Base-by-base conservation (phyloP, 129 eudicot genomes). In the Lactuca sativa region DNA sequence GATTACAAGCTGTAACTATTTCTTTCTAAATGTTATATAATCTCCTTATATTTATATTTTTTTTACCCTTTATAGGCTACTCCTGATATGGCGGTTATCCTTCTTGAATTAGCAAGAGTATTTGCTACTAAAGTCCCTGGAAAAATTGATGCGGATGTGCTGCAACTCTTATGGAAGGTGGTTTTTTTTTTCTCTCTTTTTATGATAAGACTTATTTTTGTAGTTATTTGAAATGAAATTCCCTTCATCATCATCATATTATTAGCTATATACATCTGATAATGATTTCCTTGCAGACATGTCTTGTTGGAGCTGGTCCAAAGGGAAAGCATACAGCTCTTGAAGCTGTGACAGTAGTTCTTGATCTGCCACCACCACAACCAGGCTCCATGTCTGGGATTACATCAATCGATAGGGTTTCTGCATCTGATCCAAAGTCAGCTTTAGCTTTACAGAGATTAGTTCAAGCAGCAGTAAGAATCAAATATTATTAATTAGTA, bases 91-190 rank as follows among this genome's bases (percentile, higher is more conserved):
- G 98, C 98, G 6, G 97, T 93, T 44, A 93, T 95, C 64, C 92
- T 93, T 62, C 97, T 93, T 49, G 98, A 93, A 79, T 87, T 93
- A 66, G 98, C 98, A 31, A 82, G 98, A 81, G 81, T 93, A 56
- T 93, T 93, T 87, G 98, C 98, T 57, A 93, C 98, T 63, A 93
- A 93, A 78, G 98, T 89, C 73, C 98, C 98, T 18, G 98, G 98
- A 64, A 93, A 93, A 83, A 89, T 93, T 56, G 98, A 93, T 78
- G 98, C 98, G 56, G 98, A 93, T 75, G 98, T 93, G 41, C 90
- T 93, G 69, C 98, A 93, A 72, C 89, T 93, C 11, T 84, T 93
- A 53, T 93, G 98, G 98, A 93, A 93, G 82, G 98, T 93, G 66
- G 95, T 74, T 60, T 74, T 59, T 31, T 69, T 4, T 25, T 62